Evolutionary conservation across 139 green algal species (phyloP), one percentile per base, ranked within the genome.

Genomic region (Diplosphaera chodatii): DNA sequence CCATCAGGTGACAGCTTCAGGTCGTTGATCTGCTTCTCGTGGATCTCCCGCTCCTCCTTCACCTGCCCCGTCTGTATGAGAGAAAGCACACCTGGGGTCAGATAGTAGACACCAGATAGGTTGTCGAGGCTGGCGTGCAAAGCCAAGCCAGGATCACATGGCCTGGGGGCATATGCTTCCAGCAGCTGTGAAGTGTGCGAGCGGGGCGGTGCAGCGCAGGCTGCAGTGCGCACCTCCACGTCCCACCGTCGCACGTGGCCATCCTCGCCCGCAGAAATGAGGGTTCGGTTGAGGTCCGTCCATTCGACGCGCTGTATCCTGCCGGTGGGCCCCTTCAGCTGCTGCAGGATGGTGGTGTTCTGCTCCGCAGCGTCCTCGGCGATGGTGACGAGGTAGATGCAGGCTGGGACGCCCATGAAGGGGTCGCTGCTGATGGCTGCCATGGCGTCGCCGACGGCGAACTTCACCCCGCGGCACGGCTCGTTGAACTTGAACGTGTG

Each of bases 201-300:
- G n/a, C n/a, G n/a, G n/a, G n/a, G n/a, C n/a, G n/a, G n/a, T n/a
- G n/a, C n/a, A n/a, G n/a, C n/a, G n/a, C n/a, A n/a, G n/a, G n/a
- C n/a, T n/a, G n/a, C n/a, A 48, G 8, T 10, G 23, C 69, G 66
- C 63, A 85, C 85, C 80, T 90, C 85, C 8, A 91, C 82, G 68
- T 94, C 89, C 88, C 86, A 96, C 48, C 87, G 82, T 40, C 89
- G 73, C 32, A 94, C 32, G 40, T 87, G 88, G 66, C 96, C 91
- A 63, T 96, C 92, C 70, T 99, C 96, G 68, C 91, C 86, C 4
- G 81, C 83, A 0, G 86, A 89, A 31, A 99, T 77, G 21, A 99
- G 82, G 20, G 73, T 87, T 25, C 82, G 74, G 84, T 99, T 98
- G 64, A 80, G 64, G 70, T 97, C 91, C 15, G 77, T 84, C 76